phyloP scores from a whole-genome alignment of 257 asterid species.

The Lithospermum erythrorhizon region DNA sequence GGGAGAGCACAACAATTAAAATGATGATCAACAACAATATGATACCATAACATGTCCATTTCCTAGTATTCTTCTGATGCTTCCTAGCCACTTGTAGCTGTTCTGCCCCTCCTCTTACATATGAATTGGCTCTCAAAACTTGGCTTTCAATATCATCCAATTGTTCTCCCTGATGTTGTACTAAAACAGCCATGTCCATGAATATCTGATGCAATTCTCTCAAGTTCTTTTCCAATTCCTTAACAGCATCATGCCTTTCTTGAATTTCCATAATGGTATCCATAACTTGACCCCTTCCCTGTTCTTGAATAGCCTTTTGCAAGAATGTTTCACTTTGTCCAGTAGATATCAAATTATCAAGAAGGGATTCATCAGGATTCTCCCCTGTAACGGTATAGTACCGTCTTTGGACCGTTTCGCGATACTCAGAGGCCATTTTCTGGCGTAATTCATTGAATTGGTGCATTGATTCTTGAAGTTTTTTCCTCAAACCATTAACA shows the following conservation, averaged over 20 bases:
- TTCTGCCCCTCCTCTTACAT: slow-evolving; percentile 22
- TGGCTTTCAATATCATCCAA: slow-evolving; percentile 32
- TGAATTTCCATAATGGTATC: slow-evolving; percentile 38
- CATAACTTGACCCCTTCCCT: slow-evolving; percentile 40
- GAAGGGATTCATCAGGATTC: slow-evolving; percentile 24
- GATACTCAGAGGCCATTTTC: slow-evolving; percentile 30
- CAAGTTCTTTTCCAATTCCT: slow-evolving; percentile 35
- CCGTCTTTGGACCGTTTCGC: slow-evolving; percentile 31
- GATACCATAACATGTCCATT: slow-evolving; percentile 32
- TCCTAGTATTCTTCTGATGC: slow-evolving; percentile 34
- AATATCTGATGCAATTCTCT: slow-evolving; percentile 34
- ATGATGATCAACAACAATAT: slow-evolving; percentile 26
- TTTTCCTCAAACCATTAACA: slow-evolving; percentile 33
- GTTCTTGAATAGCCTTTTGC: slow-evolving; percentile 43
- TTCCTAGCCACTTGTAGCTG: slow-evolving; percentile 27
- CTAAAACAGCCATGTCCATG: slow-evolving; percentile 36
- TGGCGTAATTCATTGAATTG: slow-evolving; percentile 30
- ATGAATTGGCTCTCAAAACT: slow-evolving; percentile 32
- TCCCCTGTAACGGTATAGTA: slow-evolving; percentile 39
- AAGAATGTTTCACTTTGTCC: slow-evolving; percentile 35
- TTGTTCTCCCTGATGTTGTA: slow-evolving; percentile 29
- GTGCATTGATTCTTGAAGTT: slow-evolving; percentile 30
- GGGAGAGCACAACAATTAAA: slow-evolving; percentile 30
- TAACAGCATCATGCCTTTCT: slow-evolving; percentile 40
- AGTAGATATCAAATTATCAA: slow-evolving; percentile 27